Base-by-base conservation (phyloP, 2,329 filamentous ascomycete species). In the Aureobasidium namibiae region DNA sequence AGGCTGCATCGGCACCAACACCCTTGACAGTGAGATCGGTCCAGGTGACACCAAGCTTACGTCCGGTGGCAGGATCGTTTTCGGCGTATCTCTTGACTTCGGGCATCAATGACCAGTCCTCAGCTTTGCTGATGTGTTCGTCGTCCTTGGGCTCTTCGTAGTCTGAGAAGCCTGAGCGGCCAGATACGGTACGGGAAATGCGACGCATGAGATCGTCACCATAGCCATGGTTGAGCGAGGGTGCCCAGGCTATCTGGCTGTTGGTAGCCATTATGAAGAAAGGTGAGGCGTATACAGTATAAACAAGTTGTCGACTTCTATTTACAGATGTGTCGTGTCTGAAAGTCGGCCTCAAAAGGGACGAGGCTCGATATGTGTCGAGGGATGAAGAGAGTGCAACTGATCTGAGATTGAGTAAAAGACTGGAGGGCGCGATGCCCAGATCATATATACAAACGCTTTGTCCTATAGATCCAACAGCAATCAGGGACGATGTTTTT, bases 31-130 rank as follows among this genome's bases (percentile, higher is more conserved):
- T 86, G 38, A 89, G 75, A 60, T 85, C 75, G 62, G 79, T 76
- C 83, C 85, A 89, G 1, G 85, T 84, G 0, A 89, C 77, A 23
- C 86, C 86, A 1, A 87, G 76, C 65, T 79, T 73, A 38, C 79
- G 75, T 9, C 72, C 68, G 29, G 76, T 79, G 61, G 78, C 73
- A 2, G 76, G 76, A 4, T 79, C 78, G 3, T 73, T 72, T 18
- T 73, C 65, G 74, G 70, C 52, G 74, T 71, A 4, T 72, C 71
- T 45, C 33, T 76, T 73, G 26, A 83, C 69, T 63, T 78, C 76
- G 14, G 75, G 70, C 68, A 81, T 79, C 63, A 83, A 65, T 7
- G 68, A 63, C 80, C 80, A 82, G 56, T 78, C 72, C n/a, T 74
- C 70, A 34, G 70, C 68, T 50, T 73, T 70, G 59, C 65, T 69